A percentile compares a stretch with the other conserved stretches of the same genome.
Conservation (phyloP, 345 rosid genomes). For the Moricandia arvensis region DNA sequence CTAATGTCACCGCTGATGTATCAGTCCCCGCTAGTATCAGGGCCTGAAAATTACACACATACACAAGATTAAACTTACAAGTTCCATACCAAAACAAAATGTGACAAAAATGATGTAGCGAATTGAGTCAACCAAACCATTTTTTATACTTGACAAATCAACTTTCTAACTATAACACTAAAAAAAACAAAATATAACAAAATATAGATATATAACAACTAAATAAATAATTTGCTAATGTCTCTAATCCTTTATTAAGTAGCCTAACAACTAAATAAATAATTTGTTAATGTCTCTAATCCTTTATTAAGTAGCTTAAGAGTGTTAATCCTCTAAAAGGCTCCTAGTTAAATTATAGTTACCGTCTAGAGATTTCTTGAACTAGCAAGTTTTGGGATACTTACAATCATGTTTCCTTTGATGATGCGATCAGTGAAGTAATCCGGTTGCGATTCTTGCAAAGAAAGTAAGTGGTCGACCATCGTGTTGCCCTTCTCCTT, state of each 20-base stretch:
- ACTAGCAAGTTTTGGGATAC: background rate
- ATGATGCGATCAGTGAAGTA: slow-evolving; percentile 4
- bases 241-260: too few relatives aligned
- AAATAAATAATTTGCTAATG: too few relatives aligned
- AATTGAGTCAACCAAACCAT: background rate
- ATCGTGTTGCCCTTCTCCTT: background rate
- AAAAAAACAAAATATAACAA: too few relatives aligned
- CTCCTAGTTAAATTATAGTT: too few relatives aligned
- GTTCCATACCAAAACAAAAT: slow-evolving; percentile 1
- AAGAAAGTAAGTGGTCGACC: slow-evolving; percentile 1
- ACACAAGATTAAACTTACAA: background rate
- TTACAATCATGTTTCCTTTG: background rate
- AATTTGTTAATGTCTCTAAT: too few relatives aligned
- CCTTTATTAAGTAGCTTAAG: too few relatives aligned
- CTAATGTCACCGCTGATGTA: slow-evolving; percentile 43
- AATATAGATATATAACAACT: too few relatives aligned
- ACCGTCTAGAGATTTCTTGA: background rate
- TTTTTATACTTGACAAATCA: too few relatives aligned
- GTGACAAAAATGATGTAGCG: background rate
- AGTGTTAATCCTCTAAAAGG: too few relatives aligned
- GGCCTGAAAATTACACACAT: slow-evolving; percentile 25
- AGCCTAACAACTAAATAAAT: too few relatives aligned
- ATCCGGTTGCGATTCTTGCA: background rate
- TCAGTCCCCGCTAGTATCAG: slow-evolving; percentile 49
- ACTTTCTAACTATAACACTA: too few relatives aligned